Base-by-base conservation (phyloP, 139 green algal genomes). In the Chlamydomonas sp. region DNA sequence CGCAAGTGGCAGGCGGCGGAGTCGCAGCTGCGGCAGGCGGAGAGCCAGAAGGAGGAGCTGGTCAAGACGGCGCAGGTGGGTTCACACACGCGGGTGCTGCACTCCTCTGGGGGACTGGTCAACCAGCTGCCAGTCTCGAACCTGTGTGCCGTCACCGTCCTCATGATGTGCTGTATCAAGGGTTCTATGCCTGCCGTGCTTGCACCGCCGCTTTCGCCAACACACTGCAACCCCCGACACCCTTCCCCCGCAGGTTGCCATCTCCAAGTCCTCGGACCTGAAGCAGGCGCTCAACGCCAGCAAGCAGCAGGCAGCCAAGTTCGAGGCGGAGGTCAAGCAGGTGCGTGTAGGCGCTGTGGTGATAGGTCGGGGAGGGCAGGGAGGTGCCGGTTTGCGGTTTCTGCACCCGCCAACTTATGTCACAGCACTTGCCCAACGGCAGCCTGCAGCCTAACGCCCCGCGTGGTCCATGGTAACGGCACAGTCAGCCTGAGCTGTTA, bases 251-350 rank as follows among this genome's bases (percentile, higher is more conserved):
- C 79, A 85, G 79, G 71, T 79, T 2, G 71, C 82, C 59, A 87
- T 87, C 82, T 80, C 61, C 72, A 72, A 80, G 61, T 80, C 72
- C 9, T 75, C 82, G 2, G 82, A 87, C 69, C 72, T 87, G 4
- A 87, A 87, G 82, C 82, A 87, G 82, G 82, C 71, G 20, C 82
- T 87, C 59, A 87, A 87, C 82, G 62, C n/a, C n/a, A 64, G 10
- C 17, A 79, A 73, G 72, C 18, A 31, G 57, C 72, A 74, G 72
- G 72, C 82, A 0, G n/a, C 71, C n/a, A 80, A 80, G 61, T 74
- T 80, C 7, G 82, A 87, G 82, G 58, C 4, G 12, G 82, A 80
- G 83, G 83, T 81, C 4, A 16, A 18, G 71, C 71, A 77, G 71
- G 71, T 77, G 71, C n/a, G 71, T 57, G 31, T 49, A 0, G 31